Percentiles rank a stretch among this genome's conserved stretches.
These are phyloP conservation scores for Poa annua DNA, from an alignment of 176 grass and related monocot species.

Conservation along the genomic window DNA sequence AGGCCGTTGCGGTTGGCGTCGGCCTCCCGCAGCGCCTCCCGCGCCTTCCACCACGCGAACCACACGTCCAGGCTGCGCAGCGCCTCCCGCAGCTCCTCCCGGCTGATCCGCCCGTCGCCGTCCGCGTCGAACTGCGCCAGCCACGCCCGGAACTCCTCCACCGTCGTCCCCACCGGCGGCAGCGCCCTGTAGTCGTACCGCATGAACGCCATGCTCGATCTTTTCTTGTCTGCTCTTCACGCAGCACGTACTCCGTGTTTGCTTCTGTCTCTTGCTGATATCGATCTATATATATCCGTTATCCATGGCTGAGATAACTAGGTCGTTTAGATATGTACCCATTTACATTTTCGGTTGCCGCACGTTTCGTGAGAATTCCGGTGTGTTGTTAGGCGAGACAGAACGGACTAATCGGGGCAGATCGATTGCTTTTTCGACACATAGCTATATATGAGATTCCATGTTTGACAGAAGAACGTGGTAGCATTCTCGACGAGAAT, in stretches of 20 bases:
- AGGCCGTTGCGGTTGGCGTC: slow-evolving; percentile 63
- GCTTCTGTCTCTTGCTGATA: neutral
- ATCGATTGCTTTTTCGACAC: slow-evolving; percentile 13
- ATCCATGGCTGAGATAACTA: neutral
- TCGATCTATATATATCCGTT: neutral
- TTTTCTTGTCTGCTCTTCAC: neutral
- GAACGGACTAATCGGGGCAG: neutral
- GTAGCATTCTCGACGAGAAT: slow-evolving; percentile 16
- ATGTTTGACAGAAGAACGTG: slow-evolving; percentile 20
- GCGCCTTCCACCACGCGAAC: slow-evolving; percentile 82
- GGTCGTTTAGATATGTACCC: slow-evolving; percentile 19
- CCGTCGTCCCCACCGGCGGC: slow-evolving; percentile 57
- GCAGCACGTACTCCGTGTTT: neutral
- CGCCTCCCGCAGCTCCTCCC: slow-evolving; percentile 65
- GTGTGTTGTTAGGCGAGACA: slow-evolving; percentile 36
- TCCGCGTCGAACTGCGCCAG: slow-evolving; percentile 76
- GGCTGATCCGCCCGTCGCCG: slow-evolving; percentile 62
- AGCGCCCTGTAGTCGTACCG: slow-evolving; percentile 44
- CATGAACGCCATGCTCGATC: slow-evolving; percentile 61
- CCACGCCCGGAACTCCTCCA: slow-evolving; percentile 74
- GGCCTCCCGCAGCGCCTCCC: slow-evolving; percentile 53
- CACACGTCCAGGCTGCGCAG: slow-evolving; percentile 68
- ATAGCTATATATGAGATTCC: slow-evolving; percentile 21
- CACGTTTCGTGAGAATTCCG: slow-evolving; percentile 42
- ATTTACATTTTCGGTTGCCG: slow-evolving; percentile 42